Evolutionary conservation across 768 basidiomycete genomes (phyloP).

Genomic region (Russula foetens): DNA sequence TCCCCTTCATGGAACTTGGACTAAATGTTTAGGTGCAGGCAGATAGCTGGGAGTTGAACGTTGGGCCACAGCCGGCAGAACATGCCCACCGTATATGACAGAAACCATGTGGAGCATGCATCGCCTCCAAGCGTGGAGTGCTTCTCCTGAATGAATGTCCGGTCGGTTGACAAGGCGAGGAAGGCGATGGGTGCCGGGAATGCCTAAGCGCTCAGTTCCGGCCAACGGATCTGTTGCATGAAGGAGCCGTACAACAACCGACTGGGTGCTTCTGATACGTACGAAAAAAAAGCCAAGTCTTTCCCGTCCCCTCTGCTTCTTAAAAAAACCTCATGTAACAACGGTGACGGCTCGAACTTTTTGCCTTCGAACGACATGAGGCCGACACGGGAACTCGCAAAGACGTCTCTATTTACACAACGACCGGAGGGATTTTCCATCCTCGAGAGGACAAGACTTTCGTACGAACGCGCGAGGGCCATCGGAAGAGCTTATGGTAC

Average conservation of each 20-base stretch:
- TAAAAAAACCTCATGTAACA: background rate
- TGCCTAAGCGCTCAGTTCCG: no score
- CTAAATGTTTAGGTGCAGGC: no score
- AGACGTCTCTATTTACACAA: conserved; percentile 9
- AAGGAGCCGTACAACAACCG: background rate
- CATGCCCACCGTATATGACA: no score
- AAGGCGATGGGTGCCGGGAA: no score
- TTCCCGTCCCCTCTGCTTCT: background rate
- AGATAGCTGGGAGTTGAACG: no score
- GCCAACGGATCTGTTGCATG: no score
- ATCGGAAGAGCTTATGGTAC: conserved; percentile 17
- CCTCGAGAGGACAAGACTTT: conserved; percentile 1
- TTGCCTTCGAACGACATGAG: conserved; percentile 1
- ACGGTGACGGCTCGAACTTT: background rate
- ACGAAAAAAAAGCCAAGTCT: background rate
- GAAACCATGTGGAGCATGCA: no score
- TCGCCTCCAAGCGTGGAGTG: no score
- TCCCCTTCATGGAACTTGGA: no score
- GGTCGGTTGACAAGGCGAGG: no score
- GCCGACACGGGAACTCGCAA: conserved; percentile 17
- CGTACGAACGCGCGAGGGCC: conserved; percentile 9
- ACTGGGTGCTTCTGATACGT: background rate
- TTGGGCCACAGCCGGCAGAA: no score
- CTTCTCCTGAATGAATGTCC: no score
- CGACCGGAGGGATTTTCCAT: background rate